Evolutionary conservation across 306 rosid species (phyloP).

Genomic region (Lablab purpureus): DNA sequence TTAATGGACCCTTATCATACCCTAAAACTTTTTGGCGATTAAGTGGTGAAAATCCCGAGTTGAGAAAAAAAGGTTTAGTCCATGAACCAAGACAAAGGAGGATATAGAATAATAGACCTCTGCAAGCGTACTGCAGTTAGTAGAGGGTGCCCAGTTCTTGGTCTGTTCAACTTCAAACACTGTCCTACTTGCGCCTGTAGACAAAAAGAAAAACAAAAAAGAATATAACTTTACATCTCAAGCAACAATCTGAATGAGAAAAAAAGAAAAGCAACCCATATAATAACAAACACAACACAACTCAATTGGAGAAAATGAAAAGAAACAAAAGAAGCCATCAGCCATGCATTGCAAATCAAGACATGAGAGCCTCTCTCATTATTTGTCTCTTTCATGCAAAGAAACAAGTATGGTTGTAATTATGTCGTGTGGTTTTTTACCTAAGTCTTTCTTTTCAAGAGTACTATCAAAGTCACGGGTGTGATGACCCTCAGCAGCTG

Average conservation of each 20-base stretch:
- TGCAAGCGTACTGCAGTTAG: slow-evolving; percentile 67
- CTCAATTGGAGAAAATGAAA: slow-evolving; percentile 18
- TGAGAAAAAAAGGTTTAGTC: slow-evolving; percentile 15
- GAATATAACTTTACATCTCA: slow-evolving; percentile 64
- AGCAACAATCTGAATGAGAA: slow-evolving; percentile 58
- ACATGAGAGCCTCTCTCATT: background rate
- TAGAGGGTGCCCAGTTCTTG: slow-evolving; percentile 79
- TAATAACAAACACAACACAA: slow-evolving; percentile 45
- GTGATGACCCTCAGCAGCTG: slow-evolving; percentile 47
- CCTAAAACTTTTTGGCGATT: slow-evolving; percentile 38
- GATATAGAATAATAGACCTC: slow-evolving; percentile 64
- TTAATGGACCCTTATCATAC: slow-evolving; percentile 38
- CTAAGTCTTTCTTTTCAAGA: slow-evolving; percentile 65
- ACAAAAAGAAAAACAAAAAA: slow-evolving; percentile 73
- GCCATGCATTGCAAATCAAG: slow-evolving; percentile 34
- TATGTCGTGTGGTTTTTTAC: slow-evolving; percentile 43
- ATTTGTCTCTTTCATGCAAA: slow-evolving; percentile 36
- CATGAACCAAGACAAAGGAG: slow-evolving; percentile 42
- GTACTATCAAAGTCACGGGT: slow-evolving; percentile 44
- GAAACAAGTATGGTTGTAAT: slow-evolving; percentile 22
- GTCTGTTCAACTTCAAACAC: slow-evolving; percentile 73
- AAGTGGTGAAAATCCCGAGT: slow-evolving; percentile 29
- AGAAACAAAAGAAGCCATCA: background rate
- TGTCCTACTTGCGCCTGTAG: slow-evolving; percentile 71
- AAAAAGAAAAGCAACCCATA: slow-evolving; percentile 2